Conservation (phyloP, 2,329 filamentous ascomycete species). For the Coleophoma crateriformis region DNA sequence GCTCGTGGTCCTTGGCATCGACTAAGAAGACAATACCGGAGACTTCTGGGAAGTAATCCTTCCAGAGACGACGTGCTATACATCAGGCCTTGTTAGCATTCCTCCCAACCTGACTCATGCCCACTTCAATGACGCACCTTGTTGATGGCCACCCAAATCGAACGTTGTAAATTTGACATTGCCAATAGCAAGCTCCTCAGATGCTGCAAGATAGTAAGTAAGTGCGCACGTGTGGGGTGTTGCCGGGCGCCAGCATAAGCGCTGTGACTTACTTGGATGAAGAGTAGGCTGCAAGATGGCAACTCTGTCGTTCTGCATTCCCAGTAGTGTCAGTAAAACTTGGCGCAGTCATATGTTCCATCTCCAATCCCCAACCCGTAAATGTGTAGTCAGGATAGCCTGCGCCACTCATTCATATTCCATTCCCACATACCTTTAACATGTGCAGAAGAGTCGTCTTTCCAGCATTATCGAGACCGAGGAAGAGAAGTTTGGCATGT, state of each 20-base stretch:
- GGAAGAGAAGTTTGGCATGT: constrained; percentile 90
- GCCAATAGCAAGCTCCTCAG: constrained; percentile 87
- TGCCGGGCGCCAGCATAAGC: not conserved
- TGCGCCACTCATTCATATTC: not conserved
- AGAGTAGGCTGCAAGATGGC: constrained; percentile 86
- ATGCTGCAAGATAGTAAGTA: constrained; percentile 47
- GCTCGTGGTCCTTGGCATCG: constrained; percentile 95
- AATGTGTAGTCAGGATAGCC: not conserved
- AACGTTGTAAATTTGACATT: constrained; percentile 94
- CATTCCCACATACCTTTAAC: constrained; percentile 66
- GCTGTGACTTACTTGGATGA: constrained; percentile 64
- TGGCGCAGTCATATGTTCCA: not conserved
- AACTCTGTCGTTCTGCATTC: constrained; percentile 76
- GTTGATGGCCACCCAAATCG: constrained; percentile 88
- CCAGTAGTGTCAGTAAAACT: constrained; percentile 11
- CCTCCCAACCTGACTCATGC: too few species aligned
- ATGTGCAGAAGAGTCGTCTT: constrained; percentile 94
- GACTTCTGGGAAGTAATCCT: constrained; percentile 95
- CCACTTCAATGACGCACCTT: constrained; percentile 48
- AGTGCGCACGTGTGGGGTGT: constrained; percentile 10
- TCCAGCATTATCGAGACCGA: constrained; percentile 89
- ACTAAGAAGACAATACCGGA: constrained; percentile 97
- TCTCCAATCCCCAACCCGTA: not conserved
- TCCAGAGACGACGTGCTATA: constrained; percentile 84
- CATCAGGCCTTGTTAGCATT: constrained; percentile 7